Evolutionary conservation across 768 basidiomycete genomes (phyloP).

Genomic region (Steccherinum ochraceum): DNA sequence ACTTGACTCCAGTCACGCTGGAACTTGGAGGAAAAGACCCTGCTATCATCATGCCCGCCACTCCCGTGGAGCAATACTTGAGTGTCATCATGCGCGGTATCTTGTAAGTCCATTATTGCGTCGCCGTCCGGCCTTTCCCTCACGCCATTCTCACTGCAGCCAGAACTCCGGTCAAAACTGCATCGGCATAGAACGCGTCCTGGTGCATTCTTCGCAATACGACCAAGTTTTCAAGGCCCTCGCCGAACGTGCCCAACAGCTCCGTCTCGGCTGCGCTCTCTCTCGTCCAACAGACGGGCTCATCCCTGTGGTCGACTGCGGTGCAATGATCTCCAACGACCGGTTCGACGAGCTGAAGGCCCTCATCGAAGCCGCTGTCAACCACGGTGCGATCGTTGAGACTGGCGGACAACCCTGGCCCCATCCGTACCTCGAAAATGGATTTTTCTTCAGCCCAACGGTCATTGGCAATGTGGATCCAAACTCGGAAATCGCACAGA

Average conservation of each 20-base stretch:
- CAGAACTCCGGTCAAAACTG: conserved; percentile 96
- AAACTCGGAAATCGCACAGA: conserved; percentile 69
- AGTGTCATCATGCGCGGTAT: conserved; percentile 86
- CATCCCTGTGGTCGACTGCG: conserved; percentile 73
- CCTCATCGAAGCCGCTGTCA: conserved; percentile 63
- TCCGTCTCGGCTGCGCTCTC: conserved; percentile 78
- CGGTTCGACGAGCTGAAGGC: conserved; percentile 65
- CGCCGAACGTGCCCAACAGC: conserved; percentile 50
- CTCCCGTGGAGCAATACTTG: conserved; percentile 74
- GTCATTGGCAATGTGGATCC: conserved; percentile 73
- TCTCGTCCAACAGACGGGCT: conserved; percentile 61
- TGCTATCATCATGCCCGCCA: conserved; percentile 79
- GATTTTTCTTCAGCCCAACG: conserved; percentile 83
- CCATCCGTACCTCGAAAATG: conserved; percentile 65
- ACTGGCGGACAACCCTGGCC: conserved; percentile 59
- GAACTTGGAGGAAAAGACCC: conserved; percentile 97
- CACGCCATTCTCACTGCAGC: conserved; percentile 46
- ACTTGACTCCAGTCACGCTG: conserved; percentile 87
- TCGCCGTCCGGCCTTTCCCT: not conserved
- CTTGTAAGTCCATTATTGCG: conserved; percentile 74
- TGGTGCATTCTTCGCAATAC: conserved; percentile 77
- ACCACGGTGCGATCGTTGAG: conserved; percentile 56
- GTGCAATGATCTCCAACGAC: conserved; percentile 76
- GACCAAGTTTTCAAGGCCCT: conserved; percentile 67
- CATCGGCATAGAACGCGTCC: conserved; percentile 90